Base-by-base conservation (phyloP, 305 asterid species). In the Rubia occidens region DNA sequence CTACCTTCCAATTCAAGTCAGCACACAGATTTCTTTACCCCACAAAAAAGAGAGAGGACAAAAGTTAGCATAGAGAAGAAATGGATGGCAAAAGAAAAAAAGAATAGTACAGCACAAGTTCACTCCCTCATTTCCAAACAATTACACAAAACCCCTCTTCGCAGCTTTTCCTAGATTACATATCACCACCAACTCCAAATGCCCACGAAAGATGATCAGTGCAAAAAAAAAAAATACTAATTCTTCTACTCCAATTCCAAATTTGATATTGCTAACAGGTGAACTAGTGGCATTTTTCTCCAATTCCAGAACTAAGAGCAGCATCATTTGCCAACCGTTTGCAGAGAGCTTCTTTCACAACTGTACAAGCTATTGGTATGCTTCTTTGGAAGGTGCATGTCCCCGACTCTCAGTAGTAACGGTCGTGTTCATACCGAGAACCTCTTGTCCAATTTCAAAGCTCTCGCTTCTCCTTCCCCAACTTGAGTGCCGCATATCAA, bases 371-470 rank as follows among this genome's bases (percentile, higher is more conserved):
- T 75, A 85, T 69, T 78, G 85, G 53, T 82, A 72, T 61, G 80
- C 81, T 78, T 85, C 95, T 78, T 80, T 78, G 0, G 87, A 79
- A 76, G 84, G 59, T 10, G 67, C 76, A 67, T 74, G 69, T 74
- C 79, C 81, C 67, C 89, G 74, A 72, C 71, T 63, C 53, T 78
- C 83, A 0, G 67, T 29, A 45, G 67, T 39, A 42, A 72, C 64
- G 51, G 68, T 74, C 54, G 72, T 64, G 67, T 80, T 76, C 74
- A 71, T 59, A n/a, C 83, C 79, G 6, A 76, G 67, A 13, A 72
- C 91, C 71, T 87, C 94, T 1, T 82, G 83, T 8, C 87, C 87
- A 2, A 89, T 89, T 70, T 90, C 98, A 88, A 91, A 88, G 79
- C 80, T 87, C 75, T 85, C 89, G 47, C 80, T 78, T 54, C 96